Evolutionary conservation across 2,329 filamentous ascomycete species (phyloP).

Genomic region (Penicillium sp.): DNA sequence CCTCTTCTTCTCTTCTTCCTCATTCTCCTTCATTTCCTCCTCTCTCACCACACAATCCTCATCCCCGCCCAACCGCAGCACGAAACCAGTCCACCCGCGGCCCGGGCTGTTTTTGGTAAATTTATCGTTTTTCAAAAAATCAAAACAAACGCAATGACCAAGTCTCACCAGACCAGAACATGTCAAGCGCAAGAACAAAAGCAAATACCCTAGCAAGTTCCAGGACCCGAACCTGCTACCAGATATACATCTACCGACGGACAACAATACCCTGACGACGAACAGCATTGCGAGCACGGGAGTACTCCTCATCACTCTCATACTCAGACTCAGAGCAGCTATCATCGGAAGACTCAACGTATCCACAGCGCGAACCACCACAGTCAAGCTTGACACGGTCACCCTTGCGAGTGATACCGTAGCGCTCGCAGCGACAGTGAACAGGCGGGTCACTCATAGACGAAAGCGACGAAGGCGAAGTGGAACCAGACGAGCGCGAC

Average conservation of each 20-base stretch:
- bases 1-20: conserved; percentile 8
- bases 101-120: conserved; percentile 12
- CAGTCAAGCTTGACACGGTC: conserved; percentile 95
- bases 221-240: not conserved
- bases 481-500: conserved; percentile 58
- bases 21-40: not conserved
- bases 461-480: conserved; percentile 49
- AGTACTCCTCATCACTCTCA: conserved; percentile 35
- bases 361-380: conserved; percentile 78
- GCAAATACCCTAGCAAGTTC: not conserved
- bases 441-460: conserved; percentile 56
- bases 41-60: conserved; percentile 4
- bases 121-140: conserved; percentile 8
- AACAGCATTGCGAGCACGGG: conserved; percentile 28
- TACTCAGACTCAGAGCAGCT: conserved; percentile 8
- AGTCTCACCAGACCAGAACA: conserved; percentile 7
- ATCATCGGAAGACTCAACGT: conserved; percentile 25
- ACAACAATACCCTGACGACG: conserved; percentile 35
- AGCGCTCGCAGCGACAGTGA: conserved; percentile 86
- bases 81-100: conserved; percentile 17
- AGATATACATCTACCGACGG: conserved; percentile 25
- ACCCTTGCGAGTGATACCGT: conserved; percentile 87
- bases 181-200: conserved; percentile 5
- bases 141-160: conserved; percentile 12
- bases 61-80: conserved; percentile 14